Evolutionary conservation across 805 yeast species (phyloP), one percentile per base, ranked within the genome.

Genomic region (Candida nemodendra): DNA sequence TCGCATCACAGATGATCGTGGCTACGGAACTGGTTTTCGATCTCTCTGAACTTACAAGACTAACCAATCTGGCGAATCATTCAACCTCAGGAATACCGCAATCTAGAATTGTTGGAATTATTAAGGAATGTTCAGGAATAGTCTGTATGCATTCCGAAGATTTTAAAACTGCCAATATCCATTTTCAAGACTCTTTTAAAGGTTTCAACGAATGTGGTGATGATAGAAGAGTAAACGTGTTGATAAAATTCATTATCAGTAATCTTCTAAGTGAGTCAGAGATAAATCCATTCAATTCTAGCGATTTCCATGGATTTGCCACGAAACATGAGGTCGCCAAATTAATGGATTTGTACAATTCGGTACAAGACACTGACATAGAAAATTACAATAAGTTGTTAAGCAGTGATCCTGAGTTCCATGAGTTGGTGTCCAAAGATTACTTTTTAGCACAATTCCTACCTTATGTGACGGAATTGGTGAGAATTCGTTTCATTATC

Each of bases 121-220:
- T 86, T 18, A 72, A 78, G 44, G 91, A 85, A 56, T 80, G 87
- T 47, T 86, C 88, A 0, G 95, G 89, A 2, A 72, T 78, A 36
- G 69, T 85, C 45, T 72, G 75, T 34, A 78, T 84, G 71, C 67
- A 74, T 42, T 72, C 75, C 33, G 73, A 72, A 11, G 75, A 79
- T 44, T 85, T 73, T 66, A 77, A 72, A 23, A 59, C 58, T 33
- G 88, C 79, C 0, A 68, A 74, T 18, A 64, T 70, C 33, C 57
- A 51, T 5, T 74, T 76, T 47, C 76, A 71, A 53, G 78, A 72
- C 38, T 63, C 66, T 7, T 77, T 78, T 48, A 73, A 66, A 42
- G 51, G 51, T 1, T 71, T 61, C 54, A 80, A 79, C 17, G 69
- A 65, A 34, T 71, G 81, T 25, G 91, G 89, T 12, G 80, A 80